These are phyloP conservation scores for Fraxinus velutina DNA, from an alignment of 305 asterid genomes.

Conservation along the genomic window DNA sequence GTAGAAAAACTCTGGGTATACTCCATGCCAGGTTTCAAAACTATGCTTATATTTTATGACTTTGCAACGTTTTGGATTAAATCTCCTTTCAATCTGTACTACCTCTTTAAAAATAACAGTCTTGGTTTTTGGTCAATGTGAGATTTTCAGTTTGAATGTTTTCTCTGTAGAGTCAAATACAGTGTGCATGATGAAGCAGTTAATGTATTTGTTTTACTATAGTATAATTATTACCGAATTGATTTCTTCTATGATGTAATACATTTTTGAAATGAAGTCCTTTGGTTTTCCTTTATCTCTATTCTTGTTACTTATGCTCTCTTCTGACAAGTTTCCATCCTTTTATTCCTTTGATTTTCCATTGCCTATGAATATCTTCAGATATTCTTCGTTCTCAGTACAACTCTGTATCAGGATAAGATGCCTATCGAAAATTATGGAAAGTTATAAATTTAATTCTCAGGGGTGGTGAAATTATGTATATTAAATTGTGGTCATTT, in stretches of 20 bases:
- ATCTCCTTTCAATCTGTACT: too few species aligned
- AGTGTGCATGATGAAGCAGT: background rate
- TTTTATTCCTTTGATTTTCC: background rate
- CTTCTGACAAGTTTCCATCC: background rate
- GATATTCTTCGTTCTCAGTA: conserved; percentile 11
- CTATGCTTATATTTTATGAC: too few species aligned
- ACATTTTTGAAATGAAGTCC: background rate
- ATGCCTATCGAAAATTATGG: background rate
- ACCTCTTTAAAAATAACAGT: background rate
- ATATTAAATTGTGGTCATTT: conserved; percentile 1
- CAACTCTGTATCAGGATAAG: conserved; percentile 3
- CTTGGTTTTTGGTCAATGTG: background rate
- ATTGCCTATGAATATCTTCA: background rate
- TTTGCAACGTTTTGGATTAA: too few species aligned
- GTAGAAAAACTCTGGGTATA: too few species aligned
- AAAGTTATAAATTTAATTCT: background rate
- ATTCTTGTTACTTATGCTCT: background rate
- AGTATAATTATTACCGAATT: background rate
- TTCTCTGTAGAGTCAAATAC: background rate
- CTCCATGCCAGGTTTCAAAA: too few species aligned
- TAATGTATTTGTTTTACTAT: background rate
- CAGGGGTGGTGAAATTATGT: background rate
- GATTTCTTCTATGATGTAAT: background rate
- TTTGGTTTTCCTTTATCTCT: background rate
- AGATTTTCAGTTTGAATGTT: background rate